Conservation (phyloP, 129 eudicot genomes). For the Lactuca sativa region DNA sequence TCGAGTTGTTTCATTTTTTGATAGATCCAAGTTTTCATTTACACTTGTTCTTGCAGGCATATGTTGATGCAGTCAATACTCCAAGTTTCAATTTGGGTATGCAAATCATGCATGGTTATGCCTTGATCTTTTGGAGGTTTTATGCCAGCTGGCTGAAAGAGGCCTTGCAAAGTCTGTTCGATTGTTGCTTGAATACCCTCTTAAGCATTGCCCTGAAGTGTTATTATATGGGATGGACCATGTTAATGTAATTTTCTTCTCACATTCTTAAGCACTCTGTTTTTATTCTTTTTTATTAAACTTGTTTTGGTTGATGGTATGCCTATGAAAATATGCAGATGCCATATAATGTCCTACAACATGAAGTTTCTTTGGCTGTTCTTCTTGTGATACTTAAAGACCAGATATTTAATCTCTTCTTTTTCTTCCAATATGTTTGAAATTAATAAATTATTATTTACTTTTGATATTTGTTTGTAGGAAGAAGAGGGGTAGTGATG, state of each 20-base stretch:
- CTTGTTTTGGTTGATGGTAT: no score
- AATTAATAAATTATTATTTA: no score
- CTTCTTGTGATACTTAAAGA: no score
- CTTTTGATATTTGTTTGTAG: constrained; percentile 45
- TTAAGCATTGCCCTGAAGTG: constrained; percentile 76
- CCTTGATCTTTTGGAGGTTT: constrained; percentile 77
- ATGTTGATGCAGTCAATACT: constrained; percentile 55
- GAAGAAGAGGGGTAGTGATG: constrained; percentile 90
- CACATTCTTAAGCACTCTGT: no score
- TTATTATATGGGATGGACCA: no score
- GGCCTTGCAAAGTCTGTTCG: constrained; percentile 56
- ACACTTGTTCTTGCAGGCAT: constrained; percentile 48
- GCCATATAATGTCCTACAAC: no score
- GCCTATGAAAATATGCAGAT: no score
- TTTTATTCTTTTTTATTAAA: no score
- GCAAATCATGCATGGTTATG: constrained; percentile 86
- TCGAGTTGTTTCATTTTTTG: neutral
- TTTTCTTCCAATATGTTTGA: no score
- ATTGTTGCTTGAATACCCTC: constrained; percentile 72
- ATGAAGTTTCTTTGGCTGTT: no score
- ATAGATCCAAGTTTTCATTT: neutral
- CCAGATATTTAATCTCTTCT: no score
- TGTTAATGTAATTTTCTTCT: no score
- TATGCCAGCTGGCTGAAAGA: constrained; percentile 88
- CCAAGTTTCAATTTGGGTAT: constrained; percentile 57